These are phyloP conservation scores for Polytolypa hystricis DNA, from an alignment of 2,329 filamentous ascomycete genomes.

Conservation along the genomic window DNA sequence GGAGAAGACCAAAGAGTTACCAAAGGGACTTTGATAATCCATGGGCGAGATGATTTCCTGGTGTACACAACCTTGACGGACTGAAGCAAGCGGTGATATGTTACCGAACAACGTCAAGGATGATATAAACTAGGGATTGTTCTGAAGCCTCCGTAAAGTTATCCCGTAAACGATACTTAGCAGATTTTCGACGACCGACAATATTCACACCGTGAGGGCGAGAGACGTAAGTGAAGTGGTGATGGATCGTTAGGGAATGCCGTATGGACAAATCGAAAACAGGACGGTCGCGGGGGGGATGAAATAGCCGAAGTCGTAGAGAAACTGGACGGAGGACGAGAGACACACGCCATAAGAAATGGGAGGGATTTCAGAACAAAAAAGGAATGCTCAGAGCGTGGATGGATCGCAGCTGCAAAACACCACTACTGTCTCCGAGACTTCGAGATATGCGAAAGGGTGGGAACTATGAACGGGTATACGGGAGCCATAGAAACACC, in stretches of 20 bases:
- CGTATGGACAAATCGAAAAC: conserved; percentile 15
- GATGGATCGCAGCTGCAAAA: conserved; percentile 4
- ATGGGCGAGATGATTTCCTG: too few species aligned
- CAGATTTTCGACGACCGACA: conserved; percentile 9
- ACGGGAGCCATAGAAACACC: conserved; percentile 10
- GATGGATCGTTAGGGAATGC: conserved; percentile 5
- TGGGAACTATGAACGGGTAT: conserved; percentile 6
- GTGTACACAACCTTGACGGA: too few species aligned
- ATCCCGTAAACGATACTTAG: conserved; percentile 8
- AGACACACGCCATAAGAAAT: conserved; percentile 10
- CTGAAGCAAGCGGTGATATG: too few species aligned
- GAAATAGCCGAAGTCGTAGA: conserved; percentile 7
- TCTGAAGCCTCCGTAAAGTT: conserved; percentile 12
- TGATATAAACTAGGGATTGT: conserved; percentile 7
- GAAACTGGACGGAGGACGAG: conserved; percentile 7
- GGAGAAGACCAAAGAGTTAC: too few species aligned
- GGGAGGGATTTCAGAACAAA: conserved; percentile 12
- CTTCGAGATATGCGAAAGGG: conserved; percentile 8
- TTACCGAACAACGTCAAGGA: conserved; percentile 3
- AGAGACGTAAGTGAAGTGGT: conserved; percentile 1
- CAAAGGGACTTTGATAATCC: too few species aligned
- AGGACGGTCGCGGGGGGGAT: conserved; percentile 12
- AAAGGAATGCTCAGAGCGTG: conserved; percentile 7
- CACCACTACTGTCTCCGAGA: conserved; percentile 5
- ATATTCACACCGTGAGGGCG: background rate